Evolutionary conservation across 2,329 filamentous ascomycete species (phyloP).

Genomic region (Acrocalymma vagum): DNA sequence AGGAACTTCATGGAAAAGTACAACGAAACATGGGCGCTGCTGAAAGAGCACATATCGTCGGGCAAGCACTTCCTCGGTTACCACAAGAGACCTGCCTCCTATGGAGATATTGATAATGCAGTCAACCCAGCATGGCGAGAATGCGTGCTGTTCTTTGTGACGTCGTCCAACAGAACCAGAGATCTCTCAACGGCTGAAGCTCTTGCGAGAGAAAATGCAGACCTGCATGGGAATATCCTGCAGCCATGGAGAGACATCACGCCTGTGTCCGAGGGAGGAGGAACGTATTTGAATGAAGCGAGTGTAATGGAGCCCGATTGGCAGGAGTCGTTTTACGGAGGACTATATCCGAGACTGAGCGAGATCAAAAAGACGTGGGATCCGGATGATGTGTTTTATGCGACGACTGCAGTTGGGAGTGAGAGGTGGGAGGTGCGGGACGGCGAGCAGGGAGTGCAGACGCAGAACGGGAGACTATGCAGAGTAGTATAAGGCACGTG

Average conservation of each 20-base stretch:
- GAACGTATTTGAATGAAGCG: conserved; percentile 44
- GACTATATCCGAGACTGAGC: conserved; percentile 21
- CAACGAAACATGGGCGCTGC: conserved; percentile 45
- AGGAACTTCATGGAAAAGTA: conserved; percentile 32
- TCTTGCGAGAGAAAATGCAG: conserved; percentile 12
- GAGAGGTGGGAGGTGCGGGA: conserved; percentile 28
- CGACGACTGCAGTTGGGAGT: conserved; percentile 28
- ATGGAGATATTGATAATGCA: conserved; percentile 25
- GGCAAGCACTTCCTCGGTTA: conserved; percentile 24
- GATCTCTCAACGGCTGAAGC: conserved; percentile 17
- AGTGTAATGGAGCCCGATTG: conserved; percentile 42
- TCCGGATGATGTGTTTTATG: conserved; percentile 32
- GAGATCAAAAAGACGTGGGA: conserved; percentile 31
- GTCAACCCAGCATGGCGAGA: conserved; percentile 27
- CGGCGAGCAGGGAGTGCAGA: conserved; percentile 24
- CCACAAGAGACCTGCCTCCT: conserved; percentile 25
- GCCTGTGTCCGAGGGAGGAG: conserved; percentile 22
- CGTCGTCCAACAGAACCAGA: conserved; percentile 9
- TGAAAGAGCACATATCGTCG: conserved; percentile 39
- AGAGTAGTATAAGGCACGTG: too few species aligned
- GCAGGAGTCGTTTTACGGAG: conserved; percentile 46
- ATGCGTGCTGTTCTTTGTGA: conserved; percentile 25
- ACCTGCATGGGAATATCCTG: conserved; percentile 17
- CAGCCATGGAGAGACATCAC: conserved; percentile 22
- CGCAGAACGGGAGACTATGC: conserved; percentile 28